Evolutionary conservation across 1,139 yeast genomes (phyloP).

Genomic region (Candida neerlandica): DNA sequence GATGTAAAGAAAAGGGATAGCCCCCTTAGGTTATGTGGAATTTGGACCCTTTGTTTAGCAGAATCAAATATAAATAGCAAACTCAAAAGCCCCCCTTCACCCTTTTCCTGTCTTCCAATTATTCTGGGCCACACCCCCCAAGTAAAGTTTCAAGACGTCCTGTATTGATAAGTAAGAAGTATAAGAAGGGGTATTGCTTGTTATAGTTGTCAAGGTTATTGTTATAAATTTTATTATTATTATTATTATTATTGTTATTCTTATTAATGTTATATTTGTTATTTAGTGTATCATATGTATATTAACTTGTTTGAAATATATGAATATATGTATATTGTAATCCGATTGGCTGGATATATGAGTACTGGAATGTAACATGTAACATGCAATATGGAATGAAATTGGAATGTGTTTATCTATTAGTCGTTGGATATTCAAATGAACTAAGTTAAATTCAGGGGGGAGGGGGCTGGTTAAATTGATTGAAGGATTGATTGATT

Average conservation of each 20-base stretch:
- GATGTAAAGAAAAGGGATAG: too few species aligned
- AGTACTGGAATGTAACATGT: background rate
- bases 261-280: background rate
- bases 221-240: too few species aligned
- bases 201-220: too few species aligned
- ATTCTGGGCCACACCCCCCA: background rate
- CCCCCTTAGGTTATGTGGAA: background rate
- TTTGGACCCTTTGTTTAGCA: background rate
- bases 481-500: too few species aligned
- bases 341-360: background rate
- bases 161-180: too few species aligned
- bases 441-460: background rate
- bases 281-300: background rate
- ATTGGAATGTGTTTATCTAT: too few species aligned
- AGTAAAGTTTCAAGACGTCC: background rate
- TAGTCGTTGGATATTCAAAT: too few species aligned
- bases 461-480: constrained; percentile 4
- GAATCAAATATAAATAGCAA: too few species aligned
- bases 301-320: background rate
- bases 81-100: background rate
- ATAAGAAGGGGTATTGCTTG: too few species aligned
- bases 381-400: too few species aligned
- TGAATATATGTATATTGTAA: background rate
- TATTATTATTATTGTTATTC: background rate
- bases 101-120: background rate